Base-by-base conservation (phyloP, 2,329 filamentous ascomycete genomes). In the Botryotinia globosa region DNA sequence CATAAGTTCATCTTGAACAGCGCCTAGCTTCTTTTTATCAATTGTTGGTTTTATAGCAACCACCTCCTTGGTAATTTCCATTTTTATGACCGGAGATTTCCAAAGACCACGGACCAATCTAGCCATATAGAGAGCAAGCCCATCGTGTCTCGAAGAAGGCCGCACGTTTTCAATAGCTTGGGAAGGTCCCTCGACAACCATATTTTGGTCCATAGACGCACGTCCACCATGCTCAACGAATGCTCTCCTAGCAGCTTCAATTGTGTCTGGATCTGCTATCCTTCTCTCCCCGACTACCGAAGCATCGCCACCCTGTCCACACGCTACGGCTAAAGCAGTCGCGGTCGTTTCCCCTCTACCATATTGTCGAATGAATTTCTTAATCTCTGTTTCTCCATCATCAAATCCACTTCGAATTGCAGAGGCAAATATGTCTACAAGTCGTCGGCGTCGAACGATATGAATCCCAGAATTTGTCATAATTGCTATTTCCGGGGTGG, bases 161-260 rank as follows among this genome's bases (percentile, higher is more conserved):
- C 90, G 88, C 61, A 98, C 94, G 44, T 91, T 92, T 73, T 98
- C 95, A 18, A 94, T 89, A 0, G 91, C 90, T 8, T 92, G 87
- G 6, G 89, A 85, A 7, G 85, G 83, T 64, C 85, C 85, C 75
- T 91, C 88, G 4, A 86, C 82, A 29, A 88, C 83, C 48, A 89
- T 89, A 74, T 94, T 94, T 80, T 97, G 94, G 32, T 93, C 92
- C 75, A 97, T 86, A 8, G 90, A 92, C 1, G 96, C 92, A 78
- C 94, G 93, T 44, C 96, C 96, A 68, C 96, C 96, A 81, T 92
- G 94, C 77, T 97, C 94, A 73, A 98, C 94, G 81, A 98, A 98
- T 1, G 92, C 92, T 75, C 92, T 91, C 73, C 94, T 89, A 6
- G 95, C 96, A 74, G 91, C 89, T 77, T 97, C 94, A 64, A 97